Base-by-base conservation (phyloP, 208 protist genomes). In the Leishmania martiniquensis region DNA sequence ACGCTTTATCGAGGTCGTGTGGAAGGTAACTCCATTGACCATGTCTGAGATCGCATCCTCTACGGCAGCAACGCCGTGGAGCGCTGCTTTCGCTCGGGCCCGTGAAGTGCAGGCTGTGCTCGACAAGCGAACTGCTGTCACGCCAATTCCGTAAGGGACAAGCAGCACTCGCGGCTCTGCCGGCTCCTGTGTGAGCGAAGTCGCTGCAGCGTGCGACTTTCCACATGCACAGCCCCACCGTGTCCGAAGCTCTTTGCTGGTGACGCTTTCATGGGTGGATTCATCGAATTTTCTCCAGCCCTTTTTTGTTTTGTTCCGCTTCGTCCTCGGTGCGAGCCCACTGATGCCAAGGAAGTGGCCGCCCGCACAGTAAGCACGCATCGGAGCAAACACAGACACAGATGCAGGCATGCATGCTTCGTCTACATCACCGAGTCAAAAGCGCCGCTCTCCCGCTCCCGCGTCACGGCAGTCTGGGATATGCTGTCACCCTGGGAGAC, bases 1-100 rank as follows among this genome's bases (percentile, higher is more conserved):
- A 0, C 32, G 34, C 44, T 83, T 83, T 75, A n/a, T 83, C 2
- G 47, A 77, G 9, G 37, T 83, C 12, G 74, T 73, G 32, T 83
- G 79, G 72, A 74, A 74, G 34, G 73, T 78, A 25, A 4, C 62
- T 25, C 79, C 79, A 39, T 52, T 83, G 54, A 60, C 59, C 20
- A 42, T 60, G 37, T 32, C 66, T 2, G 79, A 83, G 51, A 69
- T 83, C n/a, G 5, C 34, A 54, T 15, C 51, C 34, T 6, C 59
- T 29, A 37, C 34, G 4, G 34, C 67, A 39, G 71, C 32, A 7
- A 4, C 55, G 10, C 79, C 79, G 45, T 83, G 79, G 79, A 29
- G 52, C 47, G 20, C 4, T 22, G 45, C 44, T 6, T 83, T 83
- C 44, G 51, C 57, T 10, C 79, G 72, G 10, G 79, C 73, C 45